Evolutionary conservation across 305 asterid species (phyloP).

Genomic region (Nicotiana rustica): DNA sequence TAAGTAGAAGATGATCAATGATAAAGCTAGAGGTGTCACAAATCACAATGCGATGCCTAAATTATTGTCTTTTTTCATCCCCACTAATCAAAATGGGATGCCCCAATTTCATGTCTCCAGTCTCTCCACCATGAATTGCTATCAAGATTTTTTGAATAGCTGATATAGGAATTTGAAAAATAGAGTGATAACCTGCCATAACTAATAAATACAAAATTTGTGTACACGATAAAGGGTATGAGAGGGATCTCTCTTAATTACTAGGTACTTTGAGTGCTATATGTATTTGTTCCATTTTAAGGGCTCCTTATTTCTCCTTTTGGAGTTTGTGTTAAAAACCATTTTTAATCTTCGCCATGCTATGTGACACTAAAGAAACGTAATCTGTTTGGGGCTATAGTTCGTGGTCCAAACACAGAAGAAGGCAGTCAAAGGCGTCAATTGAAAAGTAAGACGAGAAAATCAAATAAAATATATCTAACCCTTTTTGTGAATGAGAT

Average conservation of each 20-base stretch:
- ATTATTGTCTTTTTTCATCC: too few species aligned
- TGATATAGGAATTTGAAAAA: background rate
- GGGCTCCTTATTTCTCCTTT: background rate
- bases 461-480: background rate
- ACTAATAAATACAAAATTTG: too few species aligned
- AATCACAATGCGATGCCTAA: background rate
- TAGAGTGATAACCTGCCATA: background rate
- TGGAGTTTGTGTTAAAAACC: too few species aligned
- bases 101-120: background rate
- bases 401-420: background rate
- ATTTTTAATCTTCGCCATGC: background rate
- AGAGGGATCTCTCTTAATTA: background rate
- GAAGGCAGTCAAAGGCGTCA: background rate
- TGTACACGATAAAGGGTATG: background rate
- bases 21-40: background rate
- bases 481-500: slow-evolving; percentile 6
- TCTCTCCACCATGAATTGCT: slow-evolving; percentile 16
- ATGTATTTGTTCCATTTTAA: background rate
- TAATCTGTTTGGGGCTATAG: background rate
- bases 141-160: background rate
- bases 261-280: too few species aligned
- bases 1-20: slow-evolving; percentile 8
- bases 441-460: background rate
- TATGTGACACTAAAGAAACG: background rate
- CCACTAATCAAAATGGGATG: too few species aligned